Conservation (phyloP, 805 yeast species). For the Vanderwaltozyma yarrowii region DNA sequence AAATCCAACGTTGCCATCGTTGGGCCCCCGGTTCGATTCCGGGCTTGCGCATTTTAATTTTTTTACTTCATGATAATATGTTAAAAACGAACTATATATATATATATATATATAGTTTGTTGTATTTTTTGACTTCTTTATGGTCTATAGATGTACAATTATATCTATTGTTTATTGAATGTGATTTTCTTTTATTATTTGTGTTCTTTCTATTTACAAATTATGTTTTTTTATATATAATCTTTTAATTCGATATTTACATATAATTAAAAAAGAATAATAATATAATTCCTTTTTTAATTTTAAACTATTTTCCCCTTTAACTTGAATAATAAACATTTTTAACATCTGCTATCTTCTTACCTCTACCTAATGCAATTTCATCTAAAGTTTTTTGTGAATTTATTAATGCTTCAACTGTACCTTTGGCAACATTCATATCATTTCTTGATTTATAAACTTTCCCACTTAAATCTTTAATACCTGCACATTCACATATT, state of each 20-base stretch:
- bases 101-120: too few relatives aligned
- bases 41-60: conserved; percentile 3
- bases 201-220: neutral
- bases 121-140: too few relatives aligned
- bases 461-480: conserved; percentile 85
- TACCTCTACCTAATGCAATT: conserved; percentile 85
- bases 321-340: conserved; percentile 66
- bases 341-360: conserved; percentile 87
- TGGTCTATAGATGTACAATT: too few relatives aligned
- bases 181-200: too few relatives aligned
- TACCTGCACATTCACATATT: conserved; percentile 87
- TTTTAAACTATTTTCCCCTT: conserved; percentile 4
- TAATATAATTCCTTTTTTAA: too few relatives aligned
- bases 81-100: too few relatives aligned
- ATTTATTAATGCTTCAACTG: conserved; percentile 65
- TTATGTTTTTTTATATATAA: too few relatives aligned
- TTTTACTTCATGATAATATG: too few relatives aligned
- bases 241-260: neutral
- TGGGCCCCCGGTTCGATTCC: conserved; percentile 5
- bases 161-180: too few relatives aligned
- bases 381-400: conserved; percentile 78
- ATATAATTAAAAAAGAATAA: neutral
- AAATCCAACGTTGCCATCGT: conserved; percentile 5
- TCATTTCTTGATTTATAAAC: conserved; percentile 87
- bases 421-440: conserved; percentile 88